Evolutionary conservation across 352 stramenopile species (phyloP), one percentile per base, ranked within the genome.

Genomic region (Blastocystis sp.): DNA sequence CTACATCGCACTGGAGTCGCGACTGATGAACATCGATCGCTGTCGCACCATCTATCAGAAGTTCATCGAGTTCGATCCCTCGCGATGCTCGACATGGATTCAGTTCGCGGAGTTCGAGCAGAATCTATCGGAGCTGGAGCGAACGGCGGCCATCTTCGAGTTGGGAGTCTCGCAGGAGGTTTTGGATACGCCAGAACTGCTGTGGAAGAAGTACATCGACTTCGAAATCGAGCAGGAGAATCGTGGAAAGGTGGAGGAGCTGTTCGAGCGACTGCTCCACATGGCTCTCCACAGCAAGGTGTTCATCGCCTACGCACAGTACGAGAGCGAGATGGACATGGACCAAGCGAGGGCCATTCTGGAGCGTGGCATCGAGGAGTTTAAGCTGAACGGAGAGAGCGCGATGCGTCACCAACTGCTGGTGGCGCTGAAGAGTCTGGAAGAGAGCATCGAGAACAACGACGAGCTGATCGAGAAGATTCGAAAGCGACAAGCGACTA

Each of bases 131-230:
- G 97, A 99, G 90, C 93, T 92, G 1, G 95, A 98, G 77, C 94
- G 96, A 70, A 93, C 94, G 1, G 92, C 96, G 15, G 96, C 95
- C 8, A 97, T 99, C 45, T 98, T 96, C 90, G 96, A 98, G 92
- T 92, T 99, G 9, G 97, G 96, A 18, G 93, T 99, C 68, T 92
- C 93, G 50, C 96, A 98, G 91, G 91, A 94, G 1, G 93, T 96
- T 61, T 92, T 99, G 23, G 97, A 99, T 90, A 98, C 98, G 95
- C 97, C 97, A 18, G 97, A 99, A 91, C 94, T 98, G 87, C 93
- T 99, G 66, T 99, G 97, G 97, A 99, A 99, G 90, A 93, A 94
- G 62, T 99, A 98, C 91, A 98, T 99, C 88, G 97, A 99, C 91
- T 98, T 98, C 92, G 97, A 99, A 93, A 97, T 98, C 37, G 91